Evolutionary conservation across 306 rosid genomes (phyloP).

Genomic region (Cyclanthera cordifolia): DNA sequence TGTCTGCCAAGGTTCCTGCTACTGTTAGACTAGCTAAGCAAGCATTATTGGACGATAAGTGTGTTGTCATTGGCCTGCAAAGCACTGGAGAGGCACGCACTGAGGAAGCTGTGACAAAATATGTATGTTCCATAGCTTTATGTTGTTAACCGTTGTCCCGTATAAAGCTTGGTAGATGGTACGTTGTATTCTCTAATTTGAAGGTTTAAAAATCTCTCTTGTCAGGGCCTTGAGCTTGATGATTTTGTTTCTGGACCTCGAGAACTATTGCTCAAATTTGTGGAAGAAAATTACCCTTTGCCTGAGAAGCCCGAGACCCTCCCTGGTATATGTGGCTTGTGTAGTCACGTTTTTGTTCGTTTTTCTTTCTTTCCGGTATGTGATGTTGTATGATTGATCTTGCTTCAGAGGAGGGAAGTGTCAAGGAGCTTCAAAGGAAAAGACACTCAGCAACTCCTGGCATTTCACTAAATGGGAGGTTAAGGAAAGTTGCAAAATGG

Average conservation of each 20-base stretch:
- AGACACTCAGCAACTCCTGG: conserved; percentile 88
- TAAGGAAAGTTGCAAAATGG: conserved; percentile 76
- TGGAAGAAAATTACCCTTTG: conserved; percentile 92
- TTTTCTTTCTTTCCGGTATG: conserved; percentile 11
- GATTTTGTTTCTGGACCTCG: conserved; percentile 98
- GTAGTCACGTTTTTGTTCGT: conserved; percentile 9
- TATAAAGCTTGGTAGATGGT: conserved; percentile 6
- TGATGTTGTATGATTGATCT: conserved; percentile 16
- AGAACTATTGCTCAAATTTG: conserved; percentile 84
- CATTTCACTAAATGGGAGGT: conserved; percentile 84
- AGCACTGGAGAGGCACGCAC: conserved; percentile 99
- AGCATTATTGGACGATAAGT: conserved; percentile 64
- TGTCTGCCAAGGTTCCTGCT: conserved; percentile 99
- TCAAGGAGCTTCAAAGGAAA: conserved; percentile 91
- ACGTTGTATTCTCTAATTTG: conserved; percentile 11
- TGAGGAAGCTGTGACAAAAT: conserved; percentile 95
- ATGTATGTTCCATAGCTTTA: conserved; percentile 44
- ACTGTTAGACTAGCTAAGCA: conserved; percentile 73
- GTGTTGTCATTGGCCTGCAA: conserved; percentile 98
- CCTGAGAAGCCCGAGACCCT: conserved; percentile 92
- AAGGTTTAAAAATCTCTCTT: conserved; percentile 10
- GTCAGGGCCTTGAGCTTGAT: conserved; percentile 90
- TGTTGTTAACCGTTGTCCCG: conserved; percentile 15
- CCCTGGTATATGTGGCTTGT: conserved; percentile 40
- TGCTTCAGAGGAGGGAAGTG: conserved; percentile 69